Evolutionary conservation across 2,329 filamentous ascomycete species (phyloP), one percentile per base, ranked within the genome.

Genomic region (Chlorencoelia australis): DNA sequence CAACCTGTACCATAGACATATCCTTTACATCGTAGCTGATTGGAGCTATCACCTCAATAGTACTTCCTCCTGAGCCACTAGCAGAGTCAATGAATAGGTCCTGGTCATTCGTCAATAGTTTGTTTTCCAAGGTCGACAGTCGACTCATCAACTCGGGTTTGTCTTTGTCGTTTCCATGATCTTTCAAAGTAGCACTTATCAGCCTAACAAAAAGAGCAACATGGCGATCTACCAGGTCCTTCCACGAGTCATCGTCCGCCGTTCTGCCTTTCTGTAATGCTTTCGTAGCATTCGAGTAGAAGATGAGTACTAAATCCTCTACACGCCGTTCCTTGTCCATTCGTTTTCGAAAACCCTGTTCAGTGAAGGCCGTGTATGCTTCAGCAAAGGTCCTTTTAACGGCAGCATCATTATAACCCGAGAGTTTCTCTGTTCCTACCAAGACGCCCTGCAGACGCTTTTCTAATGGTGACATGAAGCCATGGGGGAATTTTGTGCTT

Each of bases 341-440:
- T 41, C 79, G 81, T 64, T 87, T 93, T 48, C 85, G 80, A 55
- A 95, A 95, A 30, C 75, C 78, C 43, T 79, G 79, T 44, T 93
- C 85, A 50, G 89, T 95, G 58, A 98, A 83, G 39, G 86, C 82
- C 41, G 89, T 95, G 57, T 95, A 81, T 46, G 94, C 94, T 47
- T 86, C 84, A 37, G 86, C 91, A 63, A 98, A 98, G 2, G 86
- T 93, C 43, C 89, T 75, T 64, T 94, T 95, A 46, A 98, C 80
- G 17, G 81, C 68, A n/a, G 83, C 69, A 65, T 98, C 91, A 55
- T 82, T 84, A 62, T 82, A 98, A 53, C 93, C 91, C 10, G 84
- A 86, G 55, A 89, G 72, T 49, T 70, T 78, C 63, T 96, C 91
- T 43, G 71, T 82, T 25, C 88, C 87, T 50, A 80, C 75, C 51